Base-by-base conservation (phyloP, 2,329 filamentous ascomycete genomes). In the Phyllosticta capitalensis region DNA sequence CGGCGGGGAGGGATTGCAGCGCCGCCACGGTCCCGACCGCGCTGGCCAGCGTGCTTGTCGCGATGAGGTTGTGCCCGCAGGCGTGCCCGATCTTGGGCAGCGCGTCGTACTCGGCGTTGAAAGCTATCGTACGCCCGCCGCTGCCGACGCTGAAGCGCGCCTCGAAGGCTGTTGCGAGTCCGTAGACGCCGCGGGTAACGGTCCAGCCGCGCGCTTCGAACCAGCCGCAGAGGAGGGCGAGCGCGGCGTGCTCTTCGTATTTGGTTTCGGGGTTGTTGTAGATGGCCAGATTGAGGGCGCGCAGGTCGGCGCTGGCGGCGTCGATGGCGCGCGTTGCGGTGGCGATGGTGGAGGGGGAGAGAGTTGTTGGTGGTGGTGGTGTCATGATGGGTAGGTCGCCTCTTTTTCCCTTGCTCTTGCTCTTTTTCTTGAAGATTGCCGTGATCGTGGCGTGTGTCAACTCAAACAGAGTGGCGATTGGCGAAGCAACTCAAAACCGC, bases 101-200 rank as follows among this genome's bases (percentile, higher is more conserved):
- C 2, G 75, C 74, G 64, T 77, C 74, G 63, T 67, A 67, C 58
- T 77, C 75, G 0, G 71, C 72, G 56, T 77, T 76, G 61, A 78
- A 78, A 17, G 72, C 74, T 10, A 78, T 71, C 0, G 72, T 75
- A 2, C 78, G 77, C 0, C 79, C 79, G 9, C 76, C 74, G 58
- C 79, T 74, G 20, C 69, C 69, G 10, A 54, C 22, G 19, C 4
- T 54, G 60, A 72, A 80, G 0, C 76, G 75, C 3, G 79, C 80
- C 22, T 77, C 73, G 74, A 81, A 83, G 17, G 80, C 80, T 2
- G 80, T 83, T 49, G 72, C 70, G 61, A 83, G 72, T 9, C 74
- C 76, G 63, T 81, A 82, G 0, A 78, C 79, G 1, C 78, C 79
- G 1, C 73, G 73, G 0, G 74, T 79, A 19, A 84, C 79, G 24